Evolutionary conservation across 768 basidiomycete species (phyloP).

Genomic region (Lactarius sp.): DNA sequence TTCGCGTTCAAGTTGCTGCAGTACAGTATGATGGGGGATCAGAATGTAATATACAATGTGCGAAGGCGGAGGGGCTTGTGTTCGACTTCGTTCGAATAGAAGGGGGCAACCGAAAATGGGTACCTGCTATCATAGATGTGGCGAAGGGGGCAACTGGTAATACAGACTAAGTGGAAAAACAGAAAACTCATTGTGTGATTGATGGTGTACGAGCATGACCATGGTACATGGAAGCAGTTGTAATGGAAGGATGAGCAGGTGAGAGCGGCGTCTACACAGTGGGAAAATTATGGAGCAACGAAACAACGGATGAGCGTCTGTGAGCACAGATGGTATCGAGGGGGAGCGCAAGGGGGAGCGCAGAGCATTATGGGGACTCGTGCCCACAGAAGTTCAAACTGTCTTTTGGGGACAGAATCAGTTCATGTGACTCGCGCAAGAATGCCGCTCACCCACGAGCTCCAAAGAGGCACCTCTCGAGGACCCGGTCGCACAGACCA

Average conservation of each 20-base stretch:
- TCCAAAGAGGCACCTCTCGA: neutral
- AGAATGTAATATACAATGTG: neutral
- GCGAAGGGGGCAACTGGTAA: neutral
- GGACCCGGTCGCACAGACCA: neutral
- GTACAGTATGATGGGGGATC: slow-evolving; percentile 6
- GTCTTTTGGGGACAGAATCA: neutral
- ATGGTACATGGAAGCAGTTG: neutral
- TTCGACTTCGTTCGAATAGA: neutral
- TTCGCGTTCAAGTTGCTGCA: neutral
- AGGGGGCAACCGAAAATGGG: neutral
- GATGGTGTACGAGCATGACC: neutral
- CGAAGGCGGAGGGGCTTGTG: neutral
- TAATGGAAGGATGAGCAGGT: neutral
- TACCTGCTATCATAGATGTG: neutral
- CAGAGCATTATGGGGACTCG: neutral
- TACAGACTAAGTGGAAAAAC: neutral
- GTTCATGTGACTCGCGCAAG: neutral
- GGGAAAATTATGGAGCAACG: neutral
- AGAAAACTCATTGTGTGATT: slow-evolving; percentile 3
- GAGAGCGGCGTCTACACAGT: slow-evolving; percentile 3
- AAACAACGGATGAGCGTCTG: neutral
- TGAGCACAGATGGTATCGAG: neutral
- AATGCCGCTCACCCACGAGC: neutral
- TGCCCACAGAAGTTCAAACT: neutral
- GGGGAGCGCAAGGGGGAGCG: neutral